These are phyloP conservation scores for Hirschfeldia incana DNA, from an alignment of 345 rosid genomes.

Conservation along the genomic window DNA sequence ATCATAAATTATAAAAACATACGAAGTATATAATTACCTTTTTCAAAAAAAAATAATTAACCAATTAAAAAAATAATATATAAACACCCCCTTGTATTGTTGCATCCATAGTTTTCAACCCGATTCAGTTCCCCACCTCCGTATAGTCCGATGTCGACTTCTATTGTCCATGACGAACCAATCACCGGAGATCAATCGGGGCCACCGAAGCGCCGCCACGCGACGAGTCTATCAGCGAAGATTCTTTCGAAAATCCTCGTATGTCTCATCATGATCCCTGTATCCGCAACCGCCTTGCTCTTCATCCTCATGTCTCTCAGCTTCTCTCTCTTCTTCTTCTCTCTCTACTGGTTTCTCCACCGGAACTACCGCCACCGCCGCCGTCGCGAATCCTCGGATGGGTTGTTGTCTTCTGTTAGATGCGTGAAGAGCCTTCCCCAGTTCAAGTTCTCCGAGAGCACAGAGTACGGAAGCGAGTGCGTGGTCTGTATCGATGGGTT, in stretches of 20 bases:
- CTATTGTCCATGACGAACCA: not conserved
- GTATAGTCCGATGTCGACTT: slow-evolving; percentile 26
- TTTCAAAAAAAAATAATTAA: no score
- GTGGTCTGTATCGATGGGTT: slow-evolving; percentile 77
- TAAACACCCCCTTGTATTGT: not conserved
- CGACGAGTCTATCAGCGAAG: slow-evolving; percentile 32
- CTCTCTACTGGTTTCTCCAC: slow-evolving; percentile 54
- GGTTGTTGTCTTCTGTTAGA: slow-evolving; percentile 46
- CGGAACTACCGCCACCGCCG: slow-evolving; percentile 38
- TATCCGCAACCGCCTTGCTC: slow-evolving; percentile 55
- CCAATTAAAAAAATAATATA: no score
- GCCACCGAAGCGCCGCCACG: slow-evolving; percentile 50
- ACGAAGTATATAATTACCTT: no score
- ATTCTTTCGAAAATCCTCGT: slow-evolving; percentile 64
- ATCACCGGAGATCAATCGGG: slow-evolving; percentile 31
- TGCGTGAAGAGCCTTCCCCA: slow-evolving; percentile 64
- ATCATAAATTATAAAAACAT: no score
- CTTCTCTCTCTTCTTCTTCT: slow-evolving; percentile 54
- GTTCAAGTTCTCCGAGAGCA: slow-evolving; percentile 46
- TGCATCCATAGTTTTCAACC: not conserved
- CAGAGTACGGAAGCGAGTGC: slow-evolving; percentile 48
- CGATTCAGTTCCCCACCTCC: no score
- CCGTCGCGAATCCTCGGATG: slow-evolving; percentile 34
- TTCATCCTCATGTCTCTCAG: slow-evolving; percentile 59
- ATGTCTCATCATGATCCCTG: slow-evolving; percentile 63